phyloP scores from a whole-genome alignment of 192 early-diverging fungal species.

The Rhizophlyctis rosea region DNA sequence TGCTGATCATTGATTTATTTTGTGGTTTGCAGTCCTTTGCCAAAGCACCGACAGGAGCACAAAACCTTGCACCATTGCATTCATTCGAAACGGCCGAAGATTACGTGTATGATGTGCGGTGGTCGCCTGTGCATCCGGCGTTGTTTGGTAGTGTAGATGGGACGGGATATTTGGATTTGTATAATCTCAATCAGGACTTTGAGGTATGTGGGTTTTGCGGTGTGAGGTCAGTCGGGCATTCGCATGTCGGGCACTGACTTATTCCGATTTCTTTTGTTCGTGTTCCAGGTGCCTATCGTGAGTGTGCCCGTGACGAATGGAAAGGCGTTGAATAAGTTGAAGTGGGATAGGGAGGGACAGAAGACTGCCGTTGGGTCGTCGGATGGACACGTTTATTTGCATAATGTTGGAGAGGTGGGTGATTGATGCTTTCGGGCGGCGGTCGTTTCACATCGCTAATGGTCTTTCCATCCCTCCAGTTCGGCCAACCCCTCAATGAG shows the following conservation, averaged over 20 bases:
- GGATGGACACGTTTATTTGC: constrained; percentile 82
- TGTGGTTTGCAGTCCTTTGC: constrained; percentile 13
- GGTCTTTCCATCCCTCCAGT: constrained; percentile 6
- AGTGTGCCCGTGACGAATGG: constrained; percentile 54
- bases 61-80: constrained; percentile 65
- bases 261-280: too few relatives aligned
- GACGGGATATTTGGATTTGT: constrained; percentile 83
- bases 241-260: too few relatives aligned
- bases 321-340: constrained; percentile 87
- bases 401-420: constrained; percentile 88
- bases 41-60: constrained; percentile 23
- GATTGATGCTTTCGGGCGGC: background rate
- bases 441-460: background rate
- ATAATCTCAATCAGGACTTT: constrained; percentile 87
- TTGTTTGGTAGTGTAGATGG: constrained; percentile 92
- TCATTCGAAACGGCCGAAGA: constrained; percentile 92
- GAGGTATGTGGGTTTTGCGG: constrained; percentile 60
- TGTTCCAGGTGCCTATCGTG: constrained; percentile 66
- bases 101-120: constrained; percentile 97
- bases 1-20: constrained; percentile 3
- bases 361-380: constrained; percentile 75
- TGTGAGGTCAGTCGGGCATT: too few relatives aligned
- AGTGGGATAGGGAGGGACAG: constrained; percentile 89
- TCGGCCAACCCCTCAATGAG: constrained; percentile 16
- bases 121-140: constrained; percentile 95